A percentile compares a stretch with the other conserved stretches of the same genome.
phyloP scores from a whole-genome alignment of 257 asterid species.

The Rubia yunnanensis region DNA sequence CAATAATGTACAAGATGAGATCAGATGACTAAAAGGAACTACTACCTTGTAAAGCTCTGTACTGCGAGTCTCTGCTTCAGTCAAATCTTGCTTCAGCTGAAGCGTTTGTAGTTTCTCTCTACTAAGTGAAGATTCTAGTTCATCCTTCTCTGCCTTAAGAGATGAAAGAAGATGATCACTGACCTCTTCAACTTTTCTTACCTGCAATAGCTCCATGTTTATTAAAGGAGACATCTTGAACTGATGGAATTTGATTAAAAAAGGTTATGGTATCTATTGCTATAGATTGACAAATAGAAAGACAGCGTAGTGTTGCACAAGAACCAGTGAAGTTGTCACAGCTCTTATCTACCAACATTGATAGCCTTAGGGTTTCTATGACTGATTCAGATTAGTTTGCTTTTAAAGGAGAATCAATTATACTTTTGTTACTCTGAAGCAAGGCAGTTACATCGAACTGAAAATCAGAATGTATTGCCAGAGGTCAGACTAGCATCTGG shows the following conservation, averaged over 20 bases:
- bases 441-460: neutral
- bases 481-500: neutral
- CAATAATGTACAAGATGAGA: neutral
- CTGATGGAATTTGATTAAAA: neutral
- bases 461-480: neutral
- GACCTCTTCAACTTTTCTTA: constrained; percentile 48
- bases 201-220: constrained; percentile 27
- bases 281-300: neutral
- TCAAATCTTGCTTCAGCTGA: constrained; percentile 63
- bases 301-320: neutral
- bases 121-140: constrained; percentile 56
- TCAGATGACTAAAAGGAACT: constrained; percentile 15
- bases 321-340: neutral
- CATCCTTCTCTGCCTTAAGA: constrained; percentile 63
- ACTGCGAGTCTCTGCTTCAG: constrained; percentile 64
- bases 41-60: constrained; percentile 76
- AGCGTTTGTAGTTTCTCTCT: constrained; percentile 60
- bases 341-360: neutral
- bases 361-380: neutral
- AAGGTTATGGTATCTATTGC: neutral
- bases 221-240: neutral
- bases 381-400: neutral
- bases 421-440: neutral
- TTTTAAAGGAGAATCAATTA: neutral
- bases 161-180: constrained; percentile 43